Conservation (phyloP, 148 eudicot species). For the Rhododendron ovatum region DNA sequence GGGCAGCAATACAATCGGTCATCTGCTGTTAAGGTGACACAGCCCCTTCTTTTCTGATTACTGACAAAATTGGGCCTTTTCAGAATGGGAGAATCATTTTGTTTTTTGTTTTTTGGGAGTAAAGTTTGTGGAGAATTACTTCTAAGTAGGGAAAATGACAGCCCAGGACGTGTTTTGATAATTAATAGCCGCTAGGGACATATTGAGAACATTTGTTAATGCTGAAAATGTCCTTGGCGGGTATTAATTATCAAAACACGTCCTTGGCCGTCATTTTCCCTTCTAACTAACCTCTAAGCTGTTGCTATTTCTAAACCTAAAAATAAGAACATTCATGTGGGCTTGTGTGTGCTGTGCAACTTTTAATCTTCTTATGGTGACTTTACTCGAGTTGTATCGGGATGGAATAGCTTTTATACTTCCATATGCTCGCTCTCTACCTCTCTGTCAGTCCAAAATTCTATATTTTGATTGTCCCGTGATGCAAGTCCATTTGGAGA, state of each 20-base stretch:
- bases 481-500: neutral
- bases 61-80: neutral
- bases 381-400: neutral
- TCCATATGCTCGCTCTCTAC: neutral
- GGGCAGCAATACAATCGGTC: conserved; percentile 76
- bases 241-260: too few relatives aligned
- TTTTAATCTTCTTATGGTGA: neutral
- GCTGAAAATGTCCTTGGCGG: too few relatives aligned
- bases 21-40: conserved; percentile 86
- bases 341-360: neutral
- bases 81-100: neutral
- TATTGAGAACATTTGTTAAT: too few relatives aligned
- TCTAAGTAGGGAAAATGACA: neutral
- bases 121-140: neutral
- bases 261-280: too few relatives aligned
- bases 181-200: too few relatives aligned
- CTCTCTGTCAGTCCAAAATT: neutral
- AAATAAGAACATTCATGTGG: neutral
- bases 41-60: neutral
- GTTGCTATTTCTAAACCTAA: neutral
- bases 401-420: neutral
- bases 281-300: neutral
- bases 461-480: neutral
- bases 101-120: neutral
- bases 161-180: too few relatives aligned